Base-by-base conservation (phyloP, 495 filamentous ascomycete species). In the Daldinia loculata region DNA sequence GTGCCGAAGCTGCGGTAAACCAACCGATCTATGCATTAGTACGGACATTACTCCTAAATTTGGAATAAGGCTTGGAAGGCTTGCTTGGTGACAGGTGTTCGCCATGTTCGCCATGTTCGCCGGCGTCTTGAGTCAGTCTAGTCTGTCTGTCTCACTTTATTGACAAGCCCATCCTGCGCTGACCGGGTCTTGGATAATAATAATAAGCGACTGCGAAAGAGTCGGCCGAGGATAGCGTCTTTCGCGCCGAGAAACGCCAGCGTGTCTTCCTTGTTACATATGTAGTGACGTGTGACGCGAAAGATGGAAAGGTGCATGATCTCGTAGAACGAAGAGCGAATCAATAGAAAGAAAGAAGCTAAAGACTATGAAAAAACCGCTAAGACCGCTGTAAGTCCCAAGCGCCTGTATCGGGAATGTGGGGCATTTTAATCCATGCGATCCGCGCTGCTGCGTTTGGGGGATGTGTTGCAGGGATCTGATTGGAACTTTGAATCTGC, bases 391-490 rank as follows among this genome's bases (percentile, higher is more conserved):
- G 15, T 30, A 57, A 64, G 61, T 65, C 61, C 70, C 70, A 68
- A 65, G 70, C 70, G 70, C 41, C 50, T 68, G 61, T 73, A 59
- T 73, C 56, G 70, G 61, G 64, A 50, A 36, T 63, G 60, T 67
- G 57, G 66, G 43, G 22, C 66, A 1, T 56, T 32, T 30, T 53
- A 30, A 29, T 34, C 30, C 53, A 36, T 65, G 56, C 12, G 70
- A 73, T 69, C 70, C 67, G 61, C 70, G 57, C 58, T 67, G 55
- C 24, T 59, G 52, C 63, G 56, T 71, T 71, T 66, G 70, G 70
- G 66, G 70, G 70, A 73, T 73, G 70, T 68, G 70, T 66, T 30
- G 70, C 70, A 73, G 70, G 70, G 70, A 73, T 72, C 53, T 36
- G 27, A 34, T 32, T 32, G 53, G 53, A 56, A 22, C 15, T 36